phyloP scores from a whole-genome alignment of 768 basidiomycete genomes.

The Suillus paluster region DNA sequence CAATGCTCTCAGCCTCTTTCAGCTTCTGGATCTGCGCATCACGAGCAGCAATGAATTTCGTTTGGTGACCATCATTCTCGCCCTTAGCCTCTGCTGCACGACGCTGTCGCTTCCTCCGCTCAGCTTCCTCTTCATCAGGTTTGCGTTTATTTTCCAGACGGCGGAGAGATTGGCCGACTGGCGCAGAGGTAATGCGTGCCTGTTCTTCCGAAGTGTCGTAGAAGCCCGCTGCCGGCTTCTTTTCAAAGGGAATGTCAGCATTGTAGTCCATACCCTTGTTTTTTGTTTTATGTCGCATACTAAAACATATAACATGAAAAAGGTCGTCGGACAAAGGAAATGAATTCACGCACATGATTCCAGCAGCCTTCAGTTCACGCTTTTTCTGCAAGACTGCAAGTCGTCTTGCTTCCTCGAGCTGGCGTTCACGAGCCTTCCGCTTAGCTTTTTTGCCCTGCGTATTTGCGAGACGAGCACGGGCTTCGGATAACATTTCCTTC shows the following conservation, averaged over 20 bases:
- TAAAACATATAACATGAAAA: slow-evolving; percentile 32
- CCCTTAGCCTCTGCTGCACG: slow-evolving; percentile 68
- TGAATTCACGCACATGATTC: slow-evolving; percentile 77
- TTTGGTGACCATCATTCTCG: slow-evolving; percentile 66
- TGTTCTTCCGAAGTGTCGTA: slow-evolving; percentile 97
- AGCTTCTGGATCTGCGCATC: slow-evolving; percentile 98
- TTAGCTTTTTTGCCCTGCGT: slow-evolving; percentile 99
- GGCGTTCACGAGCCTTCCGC: slow-evolving; percentile 96
- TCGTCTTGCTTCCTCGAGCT: slow-evolving; percentile 93
- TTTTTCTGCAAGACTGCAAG: slow-evolving; percentile 97
- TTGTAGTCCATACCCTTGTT: slow-evolving; percentile 99
- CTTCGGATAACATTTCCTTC: slow-evolving; percentile 99
- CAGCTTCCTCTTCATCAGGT: slow-evolving; percentile 91
- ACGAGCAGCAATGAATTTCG: slow-evolving; percentile 95
- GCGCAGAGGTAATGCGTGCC: slow-evolving; percentile 82
- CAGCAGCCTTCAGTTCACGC: slow-evolving; percentile 95
- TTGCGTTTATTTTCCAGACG: slow-evolving; percentile 96
- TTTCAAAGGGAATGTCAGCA: slow-evolving; percentile 98
- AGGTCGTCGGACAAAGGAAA: slow-evolving; percentile 4
- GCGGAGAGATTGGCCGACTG: slow-evolving; percentile 87
- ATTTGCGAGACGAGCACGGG: slow-evolving; percentile 95
- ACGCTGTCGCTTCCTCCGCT: slow-evolving; percentile 87
- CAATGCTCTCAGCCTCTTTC: slow-evolving; percentile 96
- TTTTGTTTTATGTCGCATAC: slow-evolving; percentile 93
- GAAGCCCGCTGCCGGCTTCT: slow-evolving; percentile 93